Base-by-base conservation (phyloP, 2,329 filamentous ascomycete genomes). In the Cladobotryum protrusum region DNA sequence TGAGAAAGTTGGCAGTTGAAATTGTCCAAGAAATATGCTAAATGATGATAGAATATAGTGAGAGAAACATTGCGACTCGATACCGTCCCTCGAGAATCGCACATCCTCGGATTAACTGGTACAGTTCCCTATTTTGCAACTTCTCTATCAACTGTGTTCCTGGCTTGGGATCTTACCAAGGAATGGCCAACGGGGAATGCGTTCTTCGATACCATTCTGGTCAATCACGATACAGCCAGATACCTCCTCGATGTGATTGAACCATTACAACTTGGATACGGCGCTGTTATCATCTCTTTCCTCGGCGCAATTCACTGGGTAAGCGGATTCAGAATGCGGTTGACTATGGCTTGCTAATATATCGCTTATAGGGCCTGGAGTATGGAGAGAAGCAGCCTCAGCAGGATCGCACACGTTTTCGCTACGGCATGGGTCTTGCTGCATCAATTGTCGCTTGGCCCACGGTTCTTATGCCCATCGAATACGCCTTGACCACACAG, bases 241-340 rank as follows among this genome's bases (percentile, higher is more conserved):
- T 71, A 86, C 19, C 73, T 89, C 49, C 77, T 96, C 9, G 78
- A 85, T 57, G 67, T 89, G 14, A 75, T 96, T 29, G 90, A 96
- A 71, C 90, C 90, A 12, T 72, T 96, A 47, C 92, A 96, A 69
- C 79, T 96, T 48, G 91, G 89, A 52, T 96, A 95, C 61, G 91
- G 92, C 49, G 92, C 91, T 43, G 82, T 95, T 51, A 93, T 96
- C 61, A 87, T 96, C 60, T 95, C 90, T 24, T 96, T 96, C 76
- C 80, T 96, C 1, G 92, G 92, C 41, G 91, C 91, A 33, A 84
- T 96, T 61, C 92, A 96, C 69, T 96, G 81, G 92, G 87, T 72
- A 59, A 53, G 68, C 24, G 48, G 7, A 6, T 3, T 5, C 19
- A 4, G n/a, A n/a, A 11, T 2, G 2, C 13, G 1, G 6, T 45